phyloP scores from a whole-genome alignment of 23 red algal species.

The Agarophyton chilense region DNA sequence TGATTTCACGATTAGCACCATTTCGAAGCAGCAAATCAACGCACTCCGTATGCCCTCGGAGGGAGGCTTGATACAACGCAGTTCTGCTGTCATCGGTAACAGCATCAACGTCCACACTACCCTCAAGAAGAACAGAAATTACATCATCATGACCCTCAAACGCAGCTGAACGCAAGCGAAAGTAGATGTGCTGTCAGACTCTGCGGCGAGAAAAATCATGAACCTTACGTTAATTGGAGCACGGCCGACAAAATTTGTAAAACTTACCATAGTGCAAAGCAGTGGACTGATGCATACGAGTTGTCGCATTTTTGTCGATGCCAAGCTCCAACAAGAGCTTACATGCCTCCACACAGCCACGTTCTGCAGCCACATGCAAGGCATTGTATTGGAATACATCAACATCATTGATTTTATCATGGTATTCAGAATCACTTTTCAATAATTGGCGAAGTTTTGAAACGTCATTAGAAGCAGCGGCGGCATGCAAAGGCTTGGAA shows the following conservation, averaged over 20 bases:
- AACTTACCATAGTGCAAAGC: constrained; percentile 72
- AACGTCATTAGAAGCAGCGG: constrained; percentile 42
- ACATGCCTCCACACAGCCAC: constrained; percentile 28
- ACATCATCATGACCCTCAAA: constrained; percentile 68
- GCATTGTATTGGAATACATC: constrained; percentile 71
- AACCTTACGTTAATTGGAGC: neutral
- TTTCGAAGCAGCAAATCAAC: constrained; percentile 40
- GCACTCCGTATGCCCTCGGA: constrained; percentile 32
- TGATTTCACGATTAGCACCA: constrained; percentile 31
- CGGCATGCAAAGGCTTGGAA: constrained; percentile 53
- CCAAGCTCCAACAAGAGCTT: constrained; percentile 35
- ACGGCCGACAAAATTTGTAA: neutral
- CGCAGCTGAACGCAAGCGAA: constrained; percentile 43
- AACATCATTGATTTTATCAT: constrained; percentile 61
- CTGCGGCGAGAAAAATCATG: neutral
- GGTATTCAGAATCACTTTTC: neutral
- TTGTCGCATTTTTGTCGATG: constrained; percentile 3
- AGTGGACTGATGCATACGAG: constrained; percentile 31
- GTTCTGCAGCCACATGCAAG: constrained; percentile 74
- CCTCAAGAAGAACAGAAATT: constrained; percentile 20
- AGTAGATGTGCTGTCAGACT: neutral
- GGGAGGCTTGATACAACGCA: constrained; percentile 65
- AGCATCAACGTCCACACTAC: constrained; percentile 44
- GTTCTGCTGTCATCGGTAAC: constrained; percentile 58
- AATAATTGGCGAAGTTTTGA: constrained; percentile 40